These are phyloP conservation scores for Boletus reticuloceps DNA, from an alignment of 768 basidiomycete genomes.

Conservation along the genomic window DNA sequence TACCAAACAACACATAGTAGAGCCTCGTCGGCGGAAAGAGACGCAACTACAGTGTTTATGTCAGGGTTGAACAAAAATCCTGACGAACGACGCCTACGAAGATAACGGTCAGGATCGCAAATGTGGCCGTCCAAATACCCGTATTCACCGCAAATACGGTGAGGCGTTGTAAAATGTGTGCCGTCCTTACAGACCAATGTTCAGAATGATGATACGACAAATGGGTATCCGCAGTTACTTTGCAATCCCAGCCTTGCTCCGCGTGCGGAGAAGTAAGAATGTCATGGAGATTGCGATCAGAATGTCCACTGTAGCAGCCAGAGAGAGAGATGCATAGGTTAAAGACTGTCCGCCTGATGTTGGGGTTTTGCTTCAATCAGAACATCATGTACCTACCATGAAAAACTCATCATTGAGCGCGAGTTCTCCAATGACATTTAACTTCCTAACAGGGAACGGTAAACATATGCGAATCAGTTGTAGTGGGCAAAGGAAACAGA, in stretches of 20 bases:
- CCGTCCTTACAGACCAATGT: background rate
- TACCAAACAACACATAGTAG: background rate
- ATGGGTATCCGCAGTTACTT: background rate
- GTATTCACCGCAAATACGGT: constrained; percentile 4
- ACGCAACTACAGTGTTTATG: background rate
- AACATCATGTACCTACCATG: too few relatives aligned
- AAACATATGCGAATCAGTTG: too few relatives aligned
- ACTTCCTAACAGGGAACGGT: too few relatives aligned
- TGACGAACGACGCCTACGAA: constrained; percentile 38
- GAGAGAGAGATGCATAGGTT: background rate
- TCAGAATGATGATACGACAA: background rate
- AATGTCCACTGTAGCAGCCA: constrained; percentile 5
- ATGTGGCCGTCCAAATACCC: constrained; percentile 50
- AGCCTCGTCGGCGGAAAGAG: background rate
- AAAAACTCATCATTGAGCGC: too few relatives aligned
- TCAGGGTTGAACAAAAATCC: background rate
- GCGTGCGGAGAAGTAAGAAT: background rate
- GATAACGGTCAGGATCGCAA: constrained; percentile 41
- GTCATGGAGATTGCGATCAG: constrained; percentile 5
- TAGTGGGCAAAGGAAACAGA: too few relatives aligned
- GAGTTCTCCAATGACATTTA: too few relatives aligned
- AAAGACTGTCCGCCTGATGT: background rate
- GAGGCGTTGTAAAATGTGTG: constrained; percentile 7
- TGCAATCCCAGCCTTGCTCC: background rate
- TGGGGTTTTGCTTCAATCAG: background rate